phyloP scores from a whole-genome alignment of 129 eudicot genomes.

The Arctium lappa region DNA sequence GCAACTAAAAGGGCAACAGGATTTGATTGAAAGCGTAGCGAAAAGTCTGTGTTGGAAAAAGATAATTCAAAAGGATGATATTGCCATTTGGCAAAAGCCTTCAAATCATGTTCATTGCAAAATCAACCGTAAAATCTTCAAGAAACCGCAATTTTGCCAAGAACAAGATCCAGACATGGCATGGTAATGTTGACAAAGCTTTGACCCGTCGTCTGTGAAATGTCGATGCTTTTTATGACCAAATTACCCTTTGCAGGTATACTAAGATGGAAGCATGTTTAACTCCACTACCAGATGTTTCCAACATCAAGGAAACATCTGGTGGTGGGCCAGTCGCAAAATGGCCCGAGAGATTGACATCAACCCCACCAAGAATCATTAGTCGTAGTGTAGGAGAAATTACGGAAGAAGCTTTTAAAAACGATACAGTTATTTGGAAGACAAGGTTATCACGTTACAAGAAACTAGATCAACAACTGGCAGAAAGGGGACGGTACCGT shows the following conservation, averaged over 20 bases:
- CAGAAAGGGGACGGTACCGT: constrained; percentile 72
- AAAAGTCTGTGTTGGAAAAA: constrained; percentile 91
- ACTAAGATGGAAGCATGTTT: constrained; percentile 81
- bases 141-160: constrained; percentile 65
- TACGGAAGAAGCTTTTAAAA: constrained; percentile 44
- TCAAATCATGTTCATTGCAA: constrained; percentile 76
- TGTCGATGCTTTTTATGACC: neutral
- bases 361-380: constrained; percentile 76
- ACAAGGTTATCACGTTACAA: constrained; percentile 56
- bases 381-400: constrained; percentile 60
- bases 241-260: constrained; percentile 44
- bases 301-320: constrained; percentile 53
- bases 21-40: constrained; percentile 56
- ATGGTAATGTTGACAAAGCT: constrained; percentile 45
- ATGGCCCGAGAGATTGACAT: constrained; percentile 83
- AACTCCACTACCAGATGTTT: constrained; percentile 74
- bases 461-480: constrained; percentile 58
- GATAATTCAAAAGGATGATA: constrained; percentile 54
- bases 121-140: constrained; percentile 58
- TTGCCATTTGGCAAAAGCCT: constrained; percentile 92
- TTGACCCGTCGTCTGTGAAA: neutral
- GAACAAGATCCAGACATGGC: constrained; percentile 61
- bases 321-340: constrained; percentile 72
- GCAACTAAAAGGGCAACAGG: constrained; percentile 66
- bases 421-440: constrained; percentile 64